Percentiles rank a stretch among this genome's conserved stretches.
These are phyloP conservation scores for Malus fusca DNA, from an alignment of 306 rosid genomes.

Conservation along the genomic window DNA sequence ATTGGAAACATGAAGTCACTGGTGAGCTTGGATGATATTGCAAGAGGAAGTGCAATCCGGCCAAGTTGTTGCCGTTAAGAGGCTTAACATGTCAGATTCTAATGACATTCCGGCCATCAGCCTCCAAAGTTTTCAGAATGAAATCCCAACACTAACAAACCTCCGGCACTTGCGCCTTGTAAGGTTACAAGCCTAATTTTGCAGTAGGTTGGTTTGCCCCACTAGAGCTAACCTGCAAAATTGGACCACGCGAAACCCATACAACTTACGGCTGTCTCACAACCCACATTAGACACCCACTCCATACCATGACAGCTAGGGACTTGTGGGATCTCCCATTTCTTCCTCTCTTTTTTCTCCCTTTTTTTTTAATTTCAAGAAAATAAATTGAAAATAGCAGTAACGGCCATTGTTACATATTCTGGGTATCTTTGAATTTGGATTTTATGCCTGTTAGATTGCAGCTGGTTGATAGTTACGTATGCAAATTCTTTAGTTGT, in stretches of 20 bases:
- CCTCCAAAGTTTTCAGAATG: no score
- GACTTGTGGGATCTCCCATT: not conserved
- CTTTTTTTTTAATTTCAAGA: no score
- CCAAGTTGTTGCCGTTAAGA: no score
- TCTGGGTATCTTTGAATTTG: not conserved
- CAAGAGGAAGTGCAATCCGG: not conserved
- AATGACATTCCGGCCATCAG: no score
- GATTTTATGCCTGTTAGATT: not conserved
- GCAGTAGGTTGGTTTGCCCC: not conserved
- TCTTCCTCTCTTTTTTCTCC: not conserved
- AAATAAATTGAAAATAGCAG: constrained; percentile 21
- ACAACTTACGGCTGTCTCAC: not conserved
- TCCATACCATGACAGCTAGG: not conserved
- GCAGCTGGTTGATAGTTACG: not conserved
- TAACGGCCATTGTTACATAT: constrained; percentile 16
- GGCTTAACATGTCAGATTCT: no score
- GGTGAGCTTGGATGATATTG: no score
- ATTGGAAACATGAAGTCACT: constrained; percentile 39
- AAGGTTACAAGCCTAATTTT: not conserved
- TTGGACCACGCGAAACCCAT: not conserved
- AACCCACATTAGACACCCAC: not conserved
- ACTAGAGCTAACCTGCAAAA: not conserved
- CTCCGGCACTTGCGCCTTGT: not conserved
- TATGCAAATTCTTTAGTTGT: not conserved
- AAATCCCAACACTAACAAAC: no score